A percentile compares a stretch with the other conserved stretches of the same genome.
These are phyloP conservation scores for Pseudocercospora fijiensis DNA, from an alignment of 2,329 filamentous ascomycete species.

Conservation along the genomic window DNA sequence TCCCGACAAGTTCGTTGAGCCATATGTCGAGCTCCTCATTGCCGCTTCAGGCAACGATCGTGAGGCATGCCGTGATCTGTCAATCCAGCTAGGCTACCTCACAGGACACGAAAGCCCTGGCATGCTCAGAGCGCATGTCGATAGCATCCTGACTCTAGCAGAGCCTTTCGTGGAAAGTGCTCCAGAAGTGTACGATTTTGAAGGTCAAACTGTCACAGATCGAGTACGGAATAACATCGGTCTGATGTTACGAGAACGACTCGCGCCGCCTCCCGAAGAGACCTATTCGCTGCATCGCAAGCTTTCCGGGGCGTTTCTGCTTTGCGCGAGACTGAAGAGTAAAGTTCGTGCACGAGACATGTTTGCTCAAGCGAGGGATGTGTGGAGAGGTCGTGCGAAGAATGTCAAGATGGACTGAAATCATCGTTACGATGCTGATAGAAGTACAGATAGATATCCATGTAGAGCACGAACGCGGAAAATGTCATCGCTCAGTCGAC, in stretches of 20 bases:
- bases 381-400: conserved; percentile 36
- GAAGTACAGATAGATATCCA: background rate
- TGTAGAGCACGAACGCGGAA: background rate
- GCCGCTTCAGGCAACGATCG: conserved; percentile 65
- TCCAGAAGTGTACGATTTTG: conserved; percentile 85
- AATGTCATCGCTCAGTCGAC: background rate
- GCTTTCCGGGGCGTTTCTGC: conserved; percentile 87
- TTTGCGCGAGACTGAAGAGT: conserved; percentile 84
- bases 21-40: conserved; percentile 76
- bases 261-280: conserved; percentile 92
- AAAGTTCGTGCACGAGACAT: conserved; percentile 76
- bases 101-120: conserved; percentile 81
- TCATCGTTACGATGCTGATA: background rate
- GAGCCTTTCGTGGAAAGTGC: conserved; percentile 81
- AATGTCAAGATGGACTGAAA: conserved; percentile 21
- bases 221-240: conserved; percentile 85
- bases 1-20: conserved; percentile 72
- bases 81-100: conserved; percentile 66
- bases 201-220: conserved; percentile 93
- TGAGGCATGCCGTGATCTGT: conserved; percentile 32
- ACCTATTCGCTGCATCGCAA: conserved; percentile 96
- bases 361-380: conserved; percentile 61
- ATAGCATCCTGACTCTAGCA: conserved; percentile 82
- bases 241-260: conserved; percentile 83
- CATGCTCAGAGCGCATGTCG: conserved; percentile 90